Evolutionary conservation across 1,284 basidiomycete genomes (phyloP).

Genomic region (Leucoagaricus sp.): DNA sequence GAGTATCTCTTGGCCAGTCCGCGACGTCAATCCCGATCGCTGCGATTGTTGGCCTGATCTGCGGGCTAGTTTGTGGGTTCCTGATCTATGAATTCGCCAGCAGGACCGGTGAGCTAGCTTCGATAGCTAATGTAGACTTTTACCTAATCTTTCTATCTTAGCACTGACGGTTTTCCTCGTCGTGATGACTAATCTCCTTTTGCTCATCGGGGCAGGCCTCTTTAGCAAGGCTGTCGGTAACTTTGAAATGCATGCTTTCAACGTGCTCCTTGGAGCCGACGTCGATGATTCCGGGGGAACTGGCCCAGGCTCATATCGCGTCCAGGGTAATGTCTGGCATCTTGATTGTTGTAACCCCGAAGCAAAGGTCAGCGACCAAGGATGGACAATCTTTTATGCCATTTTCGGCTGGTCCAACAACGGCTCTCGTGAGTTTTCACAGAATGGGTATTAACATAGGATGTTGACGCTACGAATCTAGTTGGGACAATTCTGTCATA

Average conservation of each 20-base stretch:
- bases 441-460: neutral
- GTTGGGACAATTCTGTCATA: slow-evolving; percentile 75
- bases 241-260: slow-evolving; percentile 74
- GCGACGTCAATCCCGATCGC: slow-evolving; percentile 89
- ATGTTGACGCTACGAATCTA: slow-evolving; percentile 16
- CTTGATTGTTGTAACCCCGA: slow-evolving; percentile 84
- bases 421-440: slow-evolving; percentile 47
- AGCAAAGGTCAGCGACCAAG: slow-evolving; percentile 50
- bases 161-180: slow-evolving; percentile 82
- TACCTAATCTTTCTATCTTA: slow-evolving; percentile 26
- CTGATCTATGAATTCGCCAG: slow-evolving; percentile 78
- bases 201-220: slow-evolving; percentile 90
- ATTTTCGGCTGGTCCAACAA: slow-evolving; percentile 80
- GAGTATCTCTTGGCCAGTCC: slow-evolving; percentile 81
- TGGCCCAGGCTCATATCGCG: slow-evolving; percentile 82
- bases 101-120: slow-evolving; percentile 54
- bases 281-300: slow-evolving; percentile 77
- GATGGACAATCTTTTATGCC: slow-evolving; percentile 77
- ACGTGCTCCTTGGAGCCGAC: slow-evolving; percentile 70
- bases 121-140: neutral
- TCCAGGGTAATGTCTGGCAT: slow-evolving; percentile 85
- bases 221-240: slow-evolving; percentile 74
- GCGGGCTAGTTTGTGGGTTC: slow-evolving; percentile 70
- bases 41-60: slow-evolving; percentile 79
- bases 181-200: slow-evolving; percentile 85